Conservation (phyloP, 768 basidiomycete species). For the Coprinellus micaceus region DNA sequence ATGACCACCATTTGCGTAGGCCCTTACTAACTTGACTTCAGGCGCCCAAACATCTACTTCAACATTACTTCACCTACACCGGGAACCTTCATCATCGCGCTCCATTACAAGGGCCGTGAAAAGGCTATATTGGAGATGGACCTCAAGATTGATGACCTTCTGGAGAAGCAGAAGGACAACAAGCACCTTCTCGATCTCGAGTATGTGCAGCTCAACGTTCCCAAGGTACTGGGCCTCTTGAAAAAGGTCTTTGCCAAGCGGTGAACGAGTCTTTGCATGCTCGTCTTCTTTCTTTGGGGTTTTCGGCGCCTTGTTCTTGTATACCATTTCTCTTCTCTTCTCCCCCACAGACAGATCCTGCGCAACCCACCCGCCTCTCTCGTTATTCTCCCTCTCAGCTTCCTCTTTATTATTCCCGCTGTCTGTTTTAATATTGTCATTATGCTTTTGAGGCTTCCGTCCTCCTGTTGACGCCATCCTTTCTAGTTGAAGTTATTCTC, state of each 20-base stretch:
- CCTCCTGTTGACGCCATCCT: background rate
- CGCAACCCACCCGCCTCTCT: conserved; percentile 1
- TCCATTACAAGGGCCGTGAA: conserved; percentile 98
- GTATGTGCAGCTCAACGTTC: conserved; percentile 96
- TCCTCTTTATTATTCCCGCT: background rate
- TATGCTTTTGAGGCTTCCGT: conserved; percentile 1
- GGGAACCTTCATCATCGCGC: conserved; percentile 96
- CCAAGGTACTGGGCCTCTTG: conserved; percentile 86
- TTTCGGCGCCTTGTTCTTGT: conserved; percentile 9
- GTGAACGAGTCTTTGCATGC: conserved; percentile 34
- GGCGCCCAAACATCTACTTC: conserved; percentile 98
- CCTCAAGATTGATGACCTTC: conserved; percentile 94
- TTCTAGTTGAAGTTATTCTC: conserved; percentile 13
- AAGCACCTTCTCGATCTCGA: conserved; percentile 94
- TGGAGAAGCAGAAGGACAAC: conserved; percentile 99
- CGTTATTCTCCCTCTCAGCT: too few relatives aligned
- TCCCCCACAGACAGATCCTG: background rate
- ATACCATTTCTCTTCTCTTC: conserved; percentile 13
- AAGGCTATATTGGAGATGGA: conserved; percentile 99
- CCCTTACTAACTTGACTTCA: conserved; percentile 27
- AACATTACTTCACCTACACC: conserved; percentile 97
- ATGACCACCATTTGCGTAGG: background rate
- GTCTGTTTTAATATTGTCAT: background rate
- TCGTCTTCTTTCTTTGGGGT: conserved; percentile 5
- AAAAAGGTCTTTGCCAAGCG: conserved; percentile 94